Percentiles rank a stretch among this genome's conserved stretches.
Conservation (phyloP, 2,329 filamentous ascomycete genomes). For the Pyrenophora graminea region DNA sequence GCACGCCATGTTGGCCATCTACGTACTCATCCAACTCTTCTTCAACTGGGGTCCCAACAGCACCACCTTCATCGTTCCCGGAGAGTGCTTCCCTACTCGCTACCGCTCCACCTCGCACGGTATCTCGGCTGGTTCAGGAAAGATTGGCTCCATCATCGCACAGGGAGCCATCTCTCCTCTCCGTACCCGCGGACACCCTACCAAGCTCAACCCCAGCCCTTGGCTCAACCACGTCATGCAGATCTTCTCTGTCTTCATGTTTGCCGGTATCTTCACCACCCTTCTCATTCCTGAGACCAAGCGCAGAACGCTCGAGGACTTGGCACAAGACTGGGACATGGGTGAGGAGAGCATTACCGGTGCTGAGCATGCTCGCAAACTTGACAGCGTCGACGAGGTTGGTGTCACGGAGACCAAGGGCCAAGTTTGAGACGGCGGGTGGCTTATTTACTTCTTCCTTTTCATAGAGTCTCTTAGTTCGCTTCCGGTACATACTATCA, state of each 20-base stretch:
- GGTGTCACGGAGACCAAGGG: constrained; percentile 12
- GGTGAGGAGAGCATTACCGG: constrained; percentile 40
- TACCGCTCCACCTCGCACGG: constrained; percentile 56
- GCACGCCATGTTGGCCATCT: constrained; percentile 51
- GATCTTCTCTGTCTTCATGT: constrained; percentile 80
- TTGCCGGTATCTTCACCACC: constrained; percentile 69
- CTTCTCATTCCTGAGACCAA: constrained; percentile 78
- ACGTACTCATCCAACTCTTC: constrained; percentile 56
- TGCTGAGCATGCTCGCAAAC: constrained; percentile 22
- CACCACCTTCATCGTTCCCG: constrained; percentile 58
- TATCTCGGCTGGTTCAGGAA: constrained; percentile 55
- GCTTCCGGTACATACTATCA: too few relatives aligned
- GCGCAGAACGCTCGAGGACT: constrained; percentile 72
- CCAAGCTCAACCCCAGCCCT: constrained; percentile 52
- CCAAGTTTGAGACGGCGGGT: not conserved
- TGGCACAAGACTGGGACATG: constrained; percentile 54
- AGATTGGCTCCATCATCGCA: constrained; percentile 56
- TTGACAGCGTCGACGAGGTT: constrained; percentile 31
- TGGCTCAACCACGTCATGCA: constrained; percentile 76
- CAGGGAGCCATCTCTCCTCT: constrained; percentile 55
- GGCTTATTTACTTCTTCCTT: not conserved
- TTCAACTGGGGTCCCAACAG: constrained; percentile 57
- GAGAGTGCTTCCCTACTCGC: constrained; percentile 56
- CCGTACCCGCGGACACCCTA: constrained; percentile 56
- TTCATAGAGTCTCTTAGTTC: too few relatives aligned